Evolutionary conservation across 2,329 filamentous ascomycete species (phyloP).

Genomic region (Davidsoniella australis): DNA sequence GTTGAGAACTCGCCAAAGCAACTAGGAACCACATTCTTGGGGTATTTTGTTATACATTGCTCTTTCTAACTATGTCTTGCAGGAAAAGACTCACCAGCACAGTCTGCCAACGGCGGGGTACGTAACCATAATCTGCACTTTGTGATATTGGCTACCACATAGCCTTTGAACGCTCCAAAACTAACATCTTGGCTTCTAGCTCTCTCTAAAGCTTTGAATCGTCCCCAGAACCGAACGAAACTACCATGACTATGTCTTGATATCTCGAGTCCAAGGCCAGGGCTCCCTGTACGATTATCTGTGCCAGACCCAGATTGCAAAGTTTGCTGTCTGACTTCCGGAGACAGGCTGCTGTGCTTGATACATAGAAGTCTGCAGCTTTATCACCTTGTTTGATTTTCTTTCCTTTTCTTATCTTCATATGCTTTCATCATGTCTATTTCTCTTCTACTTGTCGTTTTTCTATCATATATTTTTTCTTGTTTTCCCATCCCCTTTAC

Average conservation of each 20-base stretch:
- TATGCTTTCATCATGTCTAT: background rate
- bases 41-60: background rate
- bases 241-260: background rate
- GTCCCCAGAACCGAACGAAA: background rate
- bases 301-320: background rate
- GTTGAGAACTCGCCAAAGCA: background rate
- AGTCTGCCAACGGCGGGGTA: slow-evolving; percentile 5
- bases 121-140: background rate
- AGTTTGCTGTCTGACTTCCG: background rate
- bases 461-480: background rate
- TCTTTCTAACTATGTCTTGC: slow-evolving; percentile 1
- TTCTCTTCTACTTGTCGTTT: background rate
- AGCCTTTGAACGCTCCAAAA: background rate
- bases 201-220: background rate
- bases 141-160: no score
- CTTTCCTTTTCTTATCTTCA: background rate
- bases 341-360: no score
- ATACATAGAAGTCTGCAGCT: background rate
- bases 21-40: background rate
- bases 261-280: slow-evolving; percentile 1
- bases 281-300: slow-evolving; percentile 9
- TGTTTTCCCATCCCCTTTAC: no score
- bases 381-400: background rate
- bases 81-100: slow-evolving; percentile 9
- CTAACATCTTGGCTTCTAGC: background rate